These are phyloP conservation scores for Stromatinia cepivora DNA, from an alignment of 2,329 filamentous ascomycete species.

Conservation along the genomic window DNA sequence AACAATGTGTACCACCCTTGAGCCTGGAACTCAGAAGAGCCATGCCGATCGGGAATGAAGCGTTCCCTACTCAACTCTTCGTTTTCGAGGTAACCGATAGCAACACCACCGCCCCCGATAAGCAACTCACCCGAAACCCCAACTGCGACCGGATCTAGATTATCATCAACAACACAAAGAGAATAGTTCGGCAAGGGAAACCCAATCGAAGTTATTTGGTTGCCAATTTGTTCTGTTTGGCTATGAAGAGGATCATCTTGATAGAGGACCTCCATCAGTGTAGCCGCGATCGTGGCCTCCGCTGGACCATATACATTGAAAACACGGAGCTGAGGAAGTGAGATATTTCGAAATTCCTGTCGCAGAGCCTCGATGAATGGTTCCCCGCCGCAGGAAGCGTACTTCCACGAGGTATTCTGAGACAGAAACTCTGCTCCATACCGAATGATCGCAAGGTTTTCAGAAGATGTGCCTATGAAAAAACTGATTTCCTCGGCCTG, in stretches of 20 bases:
- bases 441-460: too few species aligned
- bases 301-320: conserved; percentile 33
- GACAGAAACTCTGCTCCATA: too few species aligned
- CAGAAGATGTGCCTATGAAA: too few species aligned
- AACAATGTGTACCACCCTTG: conserved; percentile 28
- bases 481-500: too few species aligned
- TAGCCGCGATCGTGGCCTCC: conserved; percentile 26
- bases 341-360: conserved; percentile 30
- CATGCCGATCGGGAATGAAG: conserved; percentile 25
- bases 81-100: conserved; percentile 42
- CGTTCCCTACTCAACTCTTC: conserved; percentile 25
- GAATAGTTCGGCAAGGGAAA: conserved; percentile 31
- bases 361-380: conserved; percentile 34
- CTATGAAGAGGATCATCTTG: conserved; percentile 10
- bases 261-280: conserved; percentile 31
- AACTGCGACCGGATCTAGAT: conserved; percentile 43
- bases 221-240: too few species aligned
- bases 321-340: conserved; percentile 26
- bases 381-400: conserved; percentile 36
- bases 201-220: conserved; percentile 15
- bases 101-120: conserved; percentile 45
- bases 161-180: conserved; percentile 45
- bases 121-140: conserved; percentile 48
- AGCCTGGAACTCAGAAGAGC: conserved; percentile 7
- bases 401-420: conserved; percentile 25